Evolutionary conservation across 768 basidiomycete genomes (phyloP).

Genomic region (Amanita rimosa): DNA sequence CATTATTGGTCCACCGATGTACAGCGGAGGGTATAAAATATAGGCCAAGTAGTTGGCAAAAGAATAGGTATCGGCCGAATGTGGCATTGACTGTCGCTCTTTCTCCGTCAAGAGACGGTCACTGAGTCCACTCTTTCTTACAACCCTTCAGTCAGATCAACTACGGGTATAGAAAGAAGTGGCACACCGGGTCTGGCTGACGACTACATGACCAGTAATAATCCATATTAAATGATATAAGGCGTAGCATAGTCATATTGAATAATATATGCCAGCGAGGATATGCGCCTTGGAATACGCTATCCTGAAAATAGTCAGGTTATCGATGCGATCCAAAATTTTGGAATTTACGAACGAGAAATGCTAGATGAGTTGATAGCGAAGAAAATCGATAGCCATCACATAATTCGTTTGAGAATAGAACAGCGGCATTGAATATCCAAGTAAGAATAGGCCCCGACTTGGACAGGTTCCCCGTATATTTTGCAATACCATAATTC

Average conservation of each 20-base stretch:
- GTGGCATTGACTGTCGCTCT: slow-evolving; percentile 44
- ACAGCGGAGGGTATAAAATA: slow-evolving; percentile 85
- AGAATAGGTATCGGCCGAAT: slow-evolving; percentile 49
- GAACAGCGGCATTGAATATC: slow-evolving; percentile 60
- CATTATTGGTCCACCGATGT: slow-evolving; percentile 93
- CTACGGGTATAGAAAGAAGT: not conserved
- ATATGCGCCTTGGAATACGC: slow-evolving; percentile 60
- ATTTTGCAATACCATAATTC: slow-evolving; percentile 59
- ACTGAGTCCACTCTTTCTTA: slow-evolving; percentile 8
- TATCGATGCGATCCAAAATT: not conserved
- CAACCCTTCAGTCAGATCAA: slow-evolving; percentile 10
- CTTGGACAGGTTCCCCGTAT: slow-evolving; percentile 21
- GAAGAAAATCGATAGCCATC: slow-evolving; percentile 61
- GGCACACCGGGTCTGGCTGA: slow-evolving; percentile 8
- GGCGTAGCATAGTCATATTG: slow-evolving; percentile 92
- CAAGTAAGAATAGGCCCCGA: slow-evolving; percentile 52
- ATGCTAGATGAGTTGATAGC: slow-evolving; percentile 41
- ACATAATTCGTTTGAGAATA: slow-evolving; percentile 70
- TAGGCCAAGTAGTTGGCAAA: slow-evolving; percentile 74
- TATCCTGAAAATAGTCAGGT: slow-evolving; percentile 28
- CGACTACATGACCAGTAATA: slow-evolving; percentile 71
- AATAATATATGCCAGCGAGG: slow-evolving; percentile 91
- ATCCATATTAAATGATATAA: slow-evolving; percentile 91
- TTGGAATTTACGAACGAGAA: slow-evolving; percentile 41
- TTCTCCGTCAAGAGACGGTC: slow-evolving; percentile 35